Evolutionary conservation across 768 basidiomycete genomes (phyloP), one percentile per base, ranked within the genome.

Genomic region (Lactarius hatsudake): DNA sequence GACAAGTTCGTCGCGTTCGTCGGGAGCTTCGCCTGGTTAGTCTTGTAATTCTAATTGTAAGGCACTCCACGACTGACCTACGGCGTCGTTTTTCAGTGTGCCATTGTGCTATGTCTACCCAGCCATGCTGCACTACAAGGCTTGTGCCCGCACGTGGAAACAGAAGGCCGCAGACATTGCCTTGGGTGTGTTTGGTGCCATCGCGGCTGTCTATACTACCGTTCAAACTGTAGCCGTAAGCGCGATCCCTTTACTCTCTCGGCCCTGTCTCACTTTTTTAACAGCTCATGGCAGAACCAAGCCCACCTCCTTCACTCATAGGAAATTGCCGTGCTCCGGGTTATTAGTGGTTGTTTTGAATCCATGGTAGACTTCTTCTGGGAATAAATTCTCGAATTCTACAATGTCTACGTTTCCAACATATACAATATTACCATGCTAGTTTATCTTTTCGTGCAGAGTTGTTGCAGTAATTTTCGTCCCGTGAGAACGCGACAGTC

Each of bases 1-100:
- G 96, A 98, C 79, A 98, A 97, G 79, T 97, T 97, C 74, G 96
- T 97, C 18, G 87, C 93, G 18, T 87, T 98, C 72, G 83, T 98
- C 66, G 96, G 96, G 58, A 90, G 91, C 74, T 94, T 95, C 73
- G 96, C 96, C 67, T 97, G 95, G 94, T 94, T 69, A 72, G 91
- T 73, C 9, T 36, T 40, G 20, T 18, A 28, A 26, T 28, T 40
- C 48, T 64, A 23, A n/a, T 12, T 26, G 17, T 30, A 38, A 45
- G 7, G 9, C 3, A 3, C 4, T 3, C 15, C 26, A 5, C 1
- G 34, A 30, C 61, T 56, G 51, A 67, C 43, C 12, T 61, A 42
- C 53, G 36, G 3, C 34, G 15, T 10, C 1, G 42, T 23, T 40
- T 34, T 36, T 20, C 69, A 96, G 95, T 73, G 89, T 97, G 10